These are phyloP conservation scores for Cyclostephanos tholiformis DNA, from an alignment of 108 stramenopile genomes.

Conservation along the genomic window DNA sequence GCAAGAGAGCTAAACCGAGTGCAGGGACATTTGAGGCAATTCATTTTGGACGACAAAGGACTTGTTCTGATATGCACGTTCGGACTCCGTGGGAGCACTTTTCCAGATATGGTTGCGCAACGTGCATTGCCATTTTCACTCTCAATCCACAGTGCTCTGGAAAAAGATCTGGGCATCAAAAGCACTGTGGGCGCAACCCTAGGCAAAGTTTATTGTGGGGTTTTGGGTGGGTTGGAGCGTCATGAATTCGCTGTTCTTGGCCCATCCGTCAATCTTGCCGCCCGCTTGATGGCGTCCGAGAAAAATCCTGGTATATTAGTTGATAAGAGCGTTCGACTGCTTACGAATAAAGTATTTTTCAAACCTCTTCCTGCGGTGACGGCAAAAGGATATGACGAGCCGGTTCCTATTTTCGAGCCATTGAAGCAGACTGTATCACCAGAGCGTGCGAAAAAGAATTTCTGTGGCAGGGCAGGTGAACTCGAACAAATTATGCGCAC, in stretches of 20 bases:
- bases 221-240: conserved; percentile 66
- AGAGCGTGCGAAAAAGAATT: conserved; percentile 45
- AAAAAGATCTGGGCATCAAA: conserved; percentile 59
- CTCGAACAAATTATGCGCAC: conserved; percentile 53
- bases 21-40: conserved; percentile 73
- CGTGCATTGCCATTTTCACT: conserved; percentile 66
- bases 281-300: conserved; percentile 62
- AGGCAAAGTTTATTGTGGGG: conserved; percentile 76
- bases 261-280: conserved; percentile 76
- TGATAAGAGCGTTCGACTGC: conserved; percentile 58
- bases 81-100: conserved; percentile 74
- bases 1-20: conserved; percentile 53
- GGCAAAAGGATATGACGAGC: conserved; percentile 74
- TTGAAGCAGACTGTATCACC: conserved; percentile 28
- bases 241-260: conserved; percentile 79
- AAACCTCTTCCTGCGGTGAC: conserved; percentile 60
- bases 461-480: conserved; percentile 67
- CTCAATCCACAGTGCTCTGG: conserved; percentile 58
- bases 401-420: conserved; percentile 76
- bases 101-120: conserved; percentile 72
- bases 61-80: conserved; percentile 76
- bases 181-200: conserved; percentile 65
- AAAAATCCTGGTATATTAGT: conserved; percentile 73
- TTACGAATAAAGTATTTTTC: conserved; percentile 59
- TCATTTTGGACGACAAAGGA: conserved; percentile 84